Percentiles rank a stretch among this genome's conserved stretches.
phyloP scores from a whole-genome alignment of 2,329 filamentous ascomycete genomes.

The Herpotrichia juniperi region DNA sequence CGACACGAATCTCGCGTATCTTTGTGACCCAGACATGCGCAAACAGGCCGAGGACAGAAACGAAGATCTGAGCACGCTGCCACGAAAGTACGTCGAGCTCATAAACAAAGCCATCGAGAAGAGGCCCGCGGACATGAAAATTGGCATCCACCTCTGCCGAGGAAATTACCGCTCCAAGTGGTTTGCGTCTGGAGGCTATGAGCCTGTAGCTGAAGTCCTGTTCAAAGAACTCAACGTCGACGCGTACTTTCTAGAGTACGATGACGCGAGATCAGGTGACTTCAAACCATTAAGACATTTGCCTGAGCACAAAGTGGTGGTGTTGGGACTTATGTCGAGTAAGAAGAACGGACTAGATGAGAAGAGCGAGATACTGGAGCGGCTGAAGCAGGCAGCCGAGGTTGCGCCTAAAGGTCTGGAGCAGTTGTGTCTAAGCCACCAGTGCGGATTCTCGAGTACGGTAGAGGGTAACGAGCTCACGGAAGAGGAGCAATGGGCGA shows the following conservation, averaged over 20 bases:
- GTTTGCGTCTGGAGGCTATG: slow-evolving; percentile 65
- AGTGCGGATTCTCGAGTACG: slow-evolving; percentile 64
- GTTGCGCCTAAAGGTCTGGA: slow-evolving; percentile 60
- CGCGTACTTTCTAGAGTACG: slow-evolving; percentile 66
- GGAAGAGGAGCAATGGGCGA: slow-evolving; percentile 65
- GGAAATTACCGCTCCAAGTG: slow-evolving; percentile 64
- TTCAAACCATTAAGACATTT: slow-evolving; percentile 62
- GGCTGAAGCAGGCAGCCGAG: slow-evolving; percentile 45
- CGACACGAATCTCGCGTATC: slow-evolving; percentile 66
- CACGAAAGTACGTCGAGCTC: slow-evolving; percentile 59
- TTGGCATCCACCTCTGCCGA: slow-evolving; percentile 63
- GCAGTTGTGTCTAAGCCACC: slow-evolving; percentile 63
- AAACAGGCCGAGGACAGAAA: slow-evolving; percentile 59
- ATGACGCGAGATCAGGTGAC: slow-evolving; percentile 62
- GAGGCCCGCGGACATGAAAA: slow-evolving; percentile 60
- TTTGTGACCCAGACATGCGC: slow-evolving; percentile 63
- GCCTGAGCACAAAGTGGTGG: slow-evolving; percentile 61
- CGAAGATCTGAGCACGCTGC: slow-evolving; percentile 56
- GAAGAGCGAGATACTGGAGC: slow-evolving; percentile 47
- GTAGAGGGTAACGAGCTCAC: slow-evolving; percentile 63
- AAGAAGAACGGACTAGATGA: slow-evolving; percentile 65
- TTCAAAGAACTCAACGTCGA: slow-evolving; percentile 64
- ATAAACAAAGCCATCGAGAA: slow-evolving; percentile 62
- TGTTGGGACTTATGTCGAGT: slow-evolving; percentile 61
- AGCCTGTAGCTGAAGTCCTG: slow-evolving; percentile 63